phyloP scores from a whole-genome alignment of 805 yeast species.

The Debaryomyces maramus region DNA sequence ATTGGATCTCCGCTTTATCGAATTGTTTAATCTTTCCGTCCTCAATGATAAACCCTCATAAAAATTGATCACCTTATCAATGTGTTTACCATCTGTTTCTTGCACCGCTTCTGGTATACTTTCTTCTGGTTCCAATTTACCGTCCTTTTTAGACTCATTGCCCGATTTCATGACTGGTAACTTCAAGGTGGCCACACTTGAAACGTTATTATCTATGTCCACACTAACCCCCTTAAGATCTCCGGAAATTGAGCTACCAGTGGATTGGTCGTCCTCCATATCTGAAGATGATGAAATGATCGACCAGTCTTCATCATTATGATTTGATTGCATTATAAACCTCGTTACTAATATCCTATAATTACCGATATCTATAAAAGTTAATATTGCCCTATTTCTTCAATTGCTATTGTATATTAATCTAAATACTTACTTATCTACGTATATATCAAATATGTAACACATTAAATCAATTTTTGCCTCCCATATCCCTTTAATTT shows the following conservation, averaged over 20 bases:
- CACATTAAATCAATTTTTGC: constrained; percentile 1
- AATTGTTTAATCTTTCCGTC: constrained; percentile 15
- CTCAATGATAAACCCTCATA: constrained; percentile 22
- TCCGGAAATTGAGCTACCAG: constrained; percentile 12
- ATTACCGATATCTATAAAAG: neutral
- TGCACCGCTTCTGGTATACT: neutral
- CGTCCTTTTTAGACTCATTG: neutral
- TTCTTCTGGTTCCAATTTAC: neutral
- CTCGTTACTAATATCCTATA: neutral
- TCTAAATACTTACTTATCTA: neutral
- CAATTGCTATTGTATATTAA: neutral
- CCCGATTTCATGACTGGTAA: constrained; percentile 12
- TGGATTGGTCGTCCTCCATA: constrained; percentile 33
- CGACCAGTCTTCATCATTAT: constrained; percentile 45
- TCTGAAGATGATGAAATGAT: constrained; percentile 45
- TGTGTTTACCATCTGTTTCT: neutral
- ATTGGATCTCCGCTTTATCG: constrained; percentile 23
- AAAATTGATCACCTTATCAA: constrained; percentile 17
- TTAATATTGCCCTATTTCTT: neutral
- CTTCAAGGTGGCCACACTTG: constrained; percentile 18
- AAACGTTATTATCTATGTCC: constrained; percentile 5
- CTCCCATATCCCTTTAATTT: constrained; percentile 1
- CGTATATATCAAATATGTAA: neutral
- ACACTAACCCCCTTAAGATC: neutral
- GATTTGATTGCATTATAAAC: constrained; percentile 9